phyloP scores from a whole-genome alignment of 352 stramenopile genomes.

The Globisporangium spinosum region DNA sequence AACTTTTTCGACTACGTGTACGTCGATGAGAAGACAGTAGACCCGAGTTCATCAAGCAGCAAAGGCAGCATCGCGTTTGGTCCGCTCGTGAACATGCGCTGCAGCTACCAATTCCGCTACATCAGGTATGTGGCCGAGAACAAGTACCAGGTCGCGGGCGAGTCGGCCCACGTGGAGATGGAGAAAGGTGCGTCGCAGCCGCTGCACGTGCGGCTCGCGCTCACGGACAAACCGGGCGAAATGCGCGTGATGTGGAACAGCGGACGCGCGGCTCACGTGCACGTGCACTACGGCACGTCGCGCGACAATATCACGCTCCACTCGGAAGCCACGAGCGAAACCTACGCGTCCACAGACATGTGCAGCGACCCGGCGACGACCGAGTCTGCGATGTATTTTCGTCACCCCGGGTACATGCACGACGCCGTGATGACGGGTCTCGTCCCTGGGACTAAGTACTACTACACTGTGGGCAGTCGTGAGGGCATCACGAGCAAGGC shows the following conservation, averaged over 20 bases:
- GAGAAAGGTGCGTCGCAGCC: conserved; percentile 39
- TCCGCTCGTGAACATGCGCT: conserved; percentile 48
- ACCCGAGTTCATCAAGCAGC: background rate
- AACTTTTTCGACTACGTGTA: conserved; percentile 27
- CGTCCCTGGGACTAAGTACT: conserved; percentile 24
- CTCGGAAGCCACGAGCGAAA: conserved; percentile 12
- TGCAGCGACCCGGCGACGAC: conserved; percentile 23
- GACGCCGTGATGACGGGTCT: conserved; percentile 28
- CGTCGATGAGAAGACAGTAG: conserved; percentile 10
- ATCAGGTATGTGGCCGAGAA: background rate
- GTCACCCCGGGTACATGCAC: conserved; percentile 34
- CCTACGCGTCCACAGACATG: conserved; percentile 28
- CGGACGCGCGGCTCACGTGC: conserved; percentile 27
- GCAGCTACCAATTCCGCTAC: conserved; percentile 44
- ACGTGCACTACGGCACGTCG: conserved; percentile 34
- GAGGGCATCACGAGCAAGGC: conserved; percentile 25
- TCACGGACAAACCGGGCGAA: conserved; percentile 21
- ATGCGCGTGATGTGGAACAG: conserved; percentile 63
- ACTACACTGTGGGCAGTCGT: conserved; percentile 34
- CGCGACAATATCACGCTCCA: conserved; percentile 18
- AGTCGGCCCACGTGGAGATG: conserved; percentile 32
- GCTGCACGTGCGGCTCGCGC: conserved; percentile 16
- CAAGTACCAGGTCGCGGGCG: conserved; percentile 5
- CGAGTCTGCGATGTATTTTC: conserved; percentile 22
- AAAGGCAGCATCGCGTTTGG: conserved; percentile 27